Evolutionary conservation across 352 stramenopile species (phyloP), one percentile per base, ranked within the genome.

Genomic region (Salisapilia sapeloensis): DNA sequence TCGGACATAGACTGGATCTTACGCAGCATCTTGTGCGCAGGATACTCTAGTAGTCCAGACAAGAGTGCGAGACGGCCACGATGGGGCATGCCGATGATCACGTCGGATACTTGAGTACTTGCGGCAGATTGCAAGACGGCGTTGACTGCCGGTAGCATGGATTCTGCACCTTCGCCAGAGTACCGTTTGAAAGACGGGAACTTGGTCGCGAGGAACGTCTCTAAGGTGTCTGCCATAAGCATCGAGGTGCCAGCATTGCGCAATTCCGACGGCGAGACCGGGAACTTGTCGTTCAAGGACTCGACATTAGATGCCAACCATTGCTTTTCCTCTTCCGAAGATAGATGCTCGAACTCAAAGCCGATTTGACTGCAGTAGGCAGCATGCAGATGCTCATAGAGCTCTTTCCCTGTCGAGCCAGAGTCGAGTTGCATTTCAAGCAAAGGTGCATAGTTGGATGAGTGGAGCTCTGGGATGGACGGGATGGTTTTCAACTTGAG

Each of bases 111-210:
- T 9, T 58, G 61, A 3, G 51, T 40, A 1, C 36, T 42, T 7
- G 61, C 53, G 13, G 64, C 75, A 0, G 58, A 44, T 21, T 82
- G 53, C 7, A 91, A 35, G 6, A 91, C 54, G 1, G 67, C 71
- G 42, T 83, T 60, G 1, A 90, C 59, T 0, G 62, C 69, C 0
- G 76, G 63, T 18, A 90, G 47, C 64, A 91, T 83, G 21, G 67
- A 58, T 20, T 92, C 77, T 2, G 70, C 65, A 23, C 77, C 77
- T 54, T 92, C 77, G 1, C 78, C 69, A 1, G 70, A 87, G 44
- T 90, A 92, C 10, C 76, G 59, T 55, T 92, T 92, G 50, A 86
- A 87, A 5, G 60, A 79, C 30, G 67, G 55, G 37, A 86, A 87
- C 39, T 87, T 87, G 40, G 77, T 85, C 15, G 52, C 69, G 56